A percentile compares a stretch with the other conserved stretches of the same genome.
phyloP scores from a whole-genome alignment of 202 grass and related monocot genomes.

The Dendrocalamus latiflorus region DNA sequence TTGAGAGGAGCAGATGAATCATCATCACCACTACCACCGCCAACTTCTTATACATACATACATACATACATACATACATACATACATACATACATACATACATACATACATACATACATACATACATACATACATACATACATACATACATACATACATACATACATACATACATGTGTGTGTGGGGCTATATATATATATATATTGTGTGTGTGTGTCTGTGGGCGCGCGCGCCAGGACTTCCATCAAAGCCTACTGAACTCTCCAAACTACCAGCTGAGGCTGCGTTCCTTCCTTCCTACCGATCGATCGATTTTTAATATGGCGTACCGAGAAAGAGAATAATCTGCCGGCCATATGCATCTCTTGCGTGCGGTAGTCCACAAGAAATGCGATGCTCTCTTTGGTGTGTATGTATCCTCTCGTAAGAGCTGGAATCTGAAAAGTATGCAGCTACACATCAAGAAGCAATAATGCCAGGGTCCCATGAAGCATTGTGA shows the following conservation, averaged over 20 bases:
- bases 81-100: too few species aligned
- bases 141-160: too few species aligned
- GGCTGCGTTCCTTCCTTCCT: neutral
- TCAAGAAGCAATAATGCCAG: neutral
- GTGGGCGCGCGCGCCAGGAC: too few species aligned
- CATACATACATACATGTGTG: too few species aligned
- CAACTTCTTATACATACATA: too few species aligned
- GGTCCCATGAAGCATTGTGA: neutral
- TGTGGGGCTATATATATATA: too few species aligned
- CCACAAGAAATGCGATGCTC: constrained; percentile 22
- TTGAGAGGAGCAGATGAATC: too few species aligned
- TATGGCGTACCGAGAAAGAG: neutral
- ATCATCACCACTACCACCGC: neutral
- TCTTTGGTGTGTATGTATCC: neutral
- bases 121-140: too few species aligned
- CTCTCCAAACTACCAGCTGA: neutral
- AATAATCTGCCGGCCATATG: neutral
- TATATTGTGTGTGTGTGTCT: too few species aligned
- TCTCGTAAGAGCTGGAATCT: neutral
- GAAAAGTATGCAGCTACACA: neutral
- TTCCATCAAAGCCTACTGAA: neutral
- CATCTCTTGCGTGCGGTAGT: constrained; percentile 35
- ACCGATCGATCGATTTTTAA: neutral
- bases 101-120: too few species aligned
- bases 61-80: too few species aligned